Conservation (phyloP, 345 rosid species). For the Sapria himalayana region DNA sequence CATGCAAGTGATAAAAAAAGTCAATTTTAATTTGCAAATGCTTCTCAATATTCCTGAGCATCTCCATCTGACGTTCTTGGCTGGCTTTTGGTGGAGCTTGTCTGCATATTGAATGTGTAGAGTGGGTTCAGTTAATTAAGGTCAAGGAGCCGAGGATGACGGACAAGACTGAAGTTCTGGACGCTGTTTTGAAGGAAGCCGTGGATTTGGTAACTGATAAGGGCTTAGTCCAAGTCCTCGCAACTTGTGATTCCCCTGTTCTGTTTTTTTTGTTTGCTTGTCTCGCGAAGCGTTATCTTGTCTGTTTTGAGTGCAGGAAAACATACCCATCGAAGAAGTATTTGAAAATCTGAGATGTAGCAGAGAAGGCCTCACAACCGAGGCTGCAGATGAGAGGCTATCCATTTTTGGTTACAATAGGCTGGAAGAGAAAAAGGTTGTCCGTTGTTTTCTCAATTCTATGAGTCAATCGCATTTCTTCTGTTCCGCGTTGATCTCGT, state of each 20-base stretch:
- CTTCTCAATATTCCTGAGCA: too few species aligned
- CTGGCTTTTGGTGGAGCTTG: too few species aligned
- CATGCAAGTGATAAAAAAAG: too few species aligned
- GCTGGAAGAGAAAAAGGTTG: slow-evolving; percentile 84
- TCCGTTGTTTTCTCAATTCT: neutral
- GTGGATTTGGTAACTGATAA: slow-evolving; percentile 99
- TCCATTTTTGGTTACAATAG: slow-evolving; percentile 84
- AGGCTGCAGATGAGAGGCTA: slow-evolving; percentile 81
- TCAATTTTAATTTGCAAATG: too few species aligned
- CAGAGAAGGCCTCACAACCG: slow-evolving; percentile 58
- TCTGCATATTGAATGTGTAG: too few species aligned
- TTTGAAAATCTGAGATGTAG: slow-evolving; percentile 94
- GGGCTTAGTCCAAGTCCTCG: slow-evolving; percentile 13
- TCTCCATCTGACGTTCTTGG: too few species aligned
- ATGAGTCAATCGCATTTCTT: neutral
- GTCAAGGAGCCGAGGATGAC: slow-evolving; percentile 22
- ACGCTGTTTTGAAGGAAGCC: slow-evolving; percentile 81
- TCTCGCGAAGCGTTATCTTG: slow-evolving; percentile 2
- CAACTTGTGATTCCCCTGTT: slow-evolving; percentile 5
- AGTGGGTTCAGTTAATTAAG: too few species aligned
- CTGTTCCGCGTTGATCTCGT: neutral
- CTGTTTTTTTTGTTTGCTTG: slow-evolving; percentile 1
- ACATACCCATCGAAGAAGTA: slow-evolving; percentile 92
- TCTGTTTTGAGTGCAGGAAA: slow-evolving; percentile 48
- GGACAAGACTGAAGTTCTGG: slow-evolving; percentile 64